A percentile compares a stretch with the other conserved stretches of the same genome.
Conservation (phyloP, 208 protist species). For the Acanthamoeba healyi region DNA sequence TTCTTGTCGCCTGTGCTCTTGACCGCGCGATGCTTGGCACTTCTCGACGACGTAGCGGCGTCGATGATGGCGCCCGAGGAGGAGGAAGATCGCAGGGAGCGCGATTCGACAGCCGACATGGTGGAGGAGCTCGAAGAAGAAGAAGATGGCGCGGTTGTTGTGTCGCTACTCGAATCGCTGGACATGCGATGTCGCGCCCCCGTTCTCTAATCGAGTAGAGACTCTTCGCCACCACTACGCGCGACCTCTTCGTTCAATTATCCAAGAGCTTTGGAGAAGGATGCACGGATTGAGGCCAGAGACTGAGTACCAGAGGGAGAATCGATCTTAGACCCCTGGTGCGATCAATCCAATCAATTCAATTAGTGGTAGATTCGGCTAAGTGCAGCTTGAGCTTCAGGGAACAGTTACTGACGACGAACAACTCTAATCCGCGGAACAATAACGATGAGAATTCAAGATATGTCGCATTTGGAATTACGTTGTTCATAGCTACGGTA, state of each 20-base stretch:
- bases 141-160: not conserved
- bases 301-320: too few species aligned
- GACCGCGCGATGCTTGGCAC: not conserved
- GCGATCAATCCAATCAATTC: too few species aligned
- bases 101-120: conserved; percentile 54
- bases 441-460: too few species aligned
- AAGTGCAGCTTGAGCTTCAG: not conserved
- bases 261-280: too few species aligned
- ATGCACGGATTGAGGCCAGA: too few species aligned
- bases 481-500: not conserved
- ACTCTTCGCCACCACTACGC: too few species aligned
- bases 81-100: conserved; percentile 30
- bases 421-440: too few species aligned
- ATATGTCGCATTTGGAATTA: too few species aligned
- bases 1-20: conserved; percentile 37
- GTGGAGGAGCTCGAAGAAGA: not conserved
- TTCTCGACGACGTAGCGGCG: not conserved
- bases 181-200: not conserved
- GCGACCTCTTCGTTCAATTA: too few species aligned
- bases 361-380: not conserved
- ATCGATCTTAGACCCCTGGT: too few species aligned
- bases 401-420: too few species aligned
- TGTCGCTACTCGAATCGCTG: not conserved
- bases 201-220: too few species aligned
- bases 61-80: not conserved